Percentiles rank a stretch among this genome's conserved stretches.
phyloP scores from a whole-genome alignment of 2,329 filamentous ascomycete genomes.

The Graphilbum fragrans region DNA sequence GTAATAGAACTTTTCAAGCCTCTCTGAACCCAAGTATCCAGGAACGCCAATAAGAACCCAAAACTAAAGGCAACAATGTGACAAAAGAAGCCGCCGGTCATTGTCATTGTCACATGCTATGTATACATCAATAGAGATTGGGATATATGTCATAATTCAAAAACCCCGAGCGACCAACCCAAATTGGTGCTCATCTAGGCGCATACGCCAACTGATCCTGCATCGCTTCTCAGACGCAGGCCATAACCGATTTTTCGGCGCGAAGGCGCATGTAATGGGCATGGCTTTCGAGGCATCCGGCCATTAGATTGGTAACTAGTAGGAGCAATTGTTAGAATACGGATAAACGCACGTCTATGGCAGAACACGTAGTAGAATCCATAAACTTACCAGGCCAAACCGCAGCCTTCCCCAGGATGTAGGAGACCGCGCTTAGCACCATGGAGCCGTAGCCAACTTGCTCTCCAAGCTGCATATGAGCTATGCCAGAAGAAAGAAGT shows the following conservation, averaged over 20 bases:
- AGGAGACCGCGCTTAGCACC: conserved; percentile 71
- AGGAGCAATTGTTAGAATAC: conserved; percentile 6
- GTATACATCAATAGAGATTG: no score
- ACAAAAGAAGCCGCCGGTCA: no score
- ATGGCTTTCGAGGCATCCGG: conserved; percentile 41
- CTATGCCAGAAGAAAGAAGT: not conserved
- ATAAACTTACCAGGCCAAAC: conserved; percentile 88
- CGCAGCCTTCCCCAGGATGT: conserved; percentile 76
- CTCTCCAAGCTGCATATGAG: conserved; percentile 33
- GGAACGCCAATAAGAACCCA: no score
- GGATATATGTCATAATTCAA: no score
- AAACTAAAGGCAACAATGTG: no score
- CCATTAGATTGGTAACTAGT: conserved; percentile 39
- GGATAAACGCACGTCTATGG: not conserved
- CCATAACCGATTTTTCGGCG: conserved; percentile 38
- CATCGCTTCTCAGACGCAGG: conserved; percentile 8
- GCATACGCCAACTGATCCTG: not conserved
- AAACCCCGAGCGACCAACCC: no score
- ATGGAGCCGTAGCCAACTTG: conserved; percentile 72
- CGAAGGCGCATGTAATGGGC: conserved; percentile 37
- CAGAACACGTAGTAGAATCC: no score
- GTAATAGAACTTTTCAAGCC: no score
- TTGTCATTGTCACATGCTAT: no score
- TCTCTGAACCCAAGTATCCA: no score
- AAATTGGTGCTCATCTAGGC: no score